A percentile compares a stretch with the other conserved stretches of the same genome.
phyloP scores from a whole-genome alignment of 768 basidiomycete species.

The Leccinellum rugosiceps region DNA sequence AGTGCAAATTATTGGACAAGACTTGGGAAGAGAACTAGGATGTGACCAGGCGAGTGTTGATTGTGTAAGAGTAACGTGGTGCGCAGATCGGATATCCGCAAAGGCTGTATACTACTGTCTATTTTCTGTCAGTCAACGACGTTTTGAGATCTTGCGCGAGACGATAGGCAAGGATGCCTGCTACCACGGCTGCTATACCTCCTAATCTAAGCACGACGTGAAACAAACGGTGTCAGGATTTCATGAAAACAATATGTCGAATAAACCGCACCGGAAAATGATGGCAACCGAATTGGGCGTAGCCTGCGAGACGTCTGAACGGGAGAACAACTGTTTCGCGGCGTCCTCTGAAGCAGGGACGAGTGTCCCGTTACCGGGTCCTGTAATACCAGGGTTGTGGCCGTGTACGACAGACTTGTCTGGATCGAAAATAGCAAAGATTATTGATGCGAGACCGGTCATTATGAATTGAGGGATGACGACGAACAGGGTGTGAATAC shows the following conservation, averaged over 20 bases:
- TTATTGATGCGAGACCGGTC: conserved; percentile 77
- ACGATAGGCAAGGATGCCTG: conserved; percentile 52
- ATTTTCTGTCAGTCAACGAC: conserved; percentile 13
- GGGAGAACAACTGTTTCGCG: conserved; percentile 8
- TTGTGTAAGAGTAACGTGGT: background rate
- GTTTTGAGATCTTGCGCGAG: conserved; percentile 52
- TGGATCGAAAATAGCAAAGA: conserved; percentile 85
- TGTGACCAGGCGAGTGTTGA: background rate
- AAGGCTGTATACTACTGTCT: background rate
- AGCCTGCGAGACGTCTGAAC: conserved; percentile 8
- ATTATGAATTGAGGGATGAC: conserved; percentile 95
- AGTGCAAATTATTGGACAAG: background rate
- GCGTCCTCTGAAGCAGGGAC: conserved; percentile 2
- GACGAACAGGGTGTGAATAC: conserved; percentile 93
- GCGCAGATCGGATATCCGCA: background rate
- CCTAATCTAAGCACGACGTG: conserved; percentile 42
- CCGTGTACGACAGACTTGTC: conserved; percentile 41
- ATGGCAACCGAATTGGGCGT: conserved; percentile 72
- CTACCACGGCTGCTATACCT: conserved; percentile 51
- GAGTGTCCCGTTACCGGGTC: conserved; percentile 7
- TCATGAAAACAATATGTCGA: background rate
- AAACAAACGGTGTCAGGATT: background rate
- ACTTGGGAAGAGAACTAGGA: background rate
- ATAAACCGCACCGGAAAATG: conserved; percentile 60
- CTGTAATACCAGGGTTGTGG: conserved; percentile 23